Percentiles rank a stretch among this genome's conserved stretches.
Conservation (phyloP, 495 filamentous ascomycete species). For the Margaritispora aquatica region DNA sequence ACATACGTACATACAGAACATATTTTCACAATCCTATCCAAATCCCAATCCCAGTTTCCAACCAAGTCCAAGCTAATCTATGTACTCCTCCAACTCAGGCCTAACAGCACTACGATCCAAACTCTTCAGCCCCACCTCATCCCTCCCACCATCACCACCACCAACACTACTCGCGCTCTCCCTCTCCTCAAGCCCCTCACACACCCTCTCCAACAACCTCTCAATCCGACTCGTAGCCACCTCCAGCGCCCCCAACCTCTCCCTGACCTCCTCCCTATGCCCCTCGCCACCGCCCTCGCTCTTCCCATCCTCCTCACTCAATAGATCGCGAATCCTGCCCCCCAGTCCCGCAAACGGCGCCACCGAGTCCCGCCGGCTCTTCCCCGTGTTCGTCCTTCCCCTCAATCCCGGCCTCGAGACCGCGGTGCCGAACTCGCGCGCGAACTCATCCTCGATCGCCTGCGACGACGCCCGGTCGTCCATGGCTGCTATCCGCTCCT, state of each 20-base stretch:
- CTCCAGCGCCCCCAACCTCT: slow-evolving; percentile 28
- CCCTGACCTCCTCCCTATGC: no score
- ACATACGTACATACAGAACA: no score
- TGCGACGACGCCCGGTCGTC: slow-evolving; percentile 13
- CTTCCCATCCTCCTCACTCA: slow-evolving; percentile 21
- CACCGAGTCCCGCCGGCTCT: slow-evolving; percentile 25
- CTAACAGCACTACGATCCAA: neutral
- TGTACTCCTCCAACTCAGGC: neutral
- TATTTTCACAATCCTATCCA: no score
- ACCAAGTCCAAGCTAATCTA: no score
- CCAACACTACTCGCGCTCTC: neutral
- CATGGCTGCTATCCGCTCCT: slow-evolving; percentile 32
- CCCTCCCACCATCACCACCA: neutral
- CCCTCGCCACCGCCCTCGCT: slow-evolving; percentile 18
- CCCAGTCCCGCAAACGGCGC: slow-evolving; percentile 23
- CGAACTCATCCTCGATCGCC: slow-evolving; percentile 11
- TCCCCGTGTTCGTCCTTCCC: neutral
- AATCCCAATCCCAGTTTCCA: no score
- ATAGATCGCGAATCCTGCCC: slow-evolving; percentile 20
- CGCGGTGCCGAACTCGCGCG: slow-evolving; percentile 11
- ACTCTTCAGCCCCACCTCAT: neutral
- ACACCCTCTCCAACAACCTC: slow-evolving; percentile 22
- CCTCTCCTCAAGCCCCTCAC: slow-evolving; percentile 17
- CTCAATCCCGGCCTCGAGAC: no score
- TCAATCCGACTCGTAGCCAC: slow-evolving; percentile 27